These are phyloP conservation scores for Volvox africanus DNA, from an alignment of 139 green algal genomes.

Conservation along the genomic window DNA sequence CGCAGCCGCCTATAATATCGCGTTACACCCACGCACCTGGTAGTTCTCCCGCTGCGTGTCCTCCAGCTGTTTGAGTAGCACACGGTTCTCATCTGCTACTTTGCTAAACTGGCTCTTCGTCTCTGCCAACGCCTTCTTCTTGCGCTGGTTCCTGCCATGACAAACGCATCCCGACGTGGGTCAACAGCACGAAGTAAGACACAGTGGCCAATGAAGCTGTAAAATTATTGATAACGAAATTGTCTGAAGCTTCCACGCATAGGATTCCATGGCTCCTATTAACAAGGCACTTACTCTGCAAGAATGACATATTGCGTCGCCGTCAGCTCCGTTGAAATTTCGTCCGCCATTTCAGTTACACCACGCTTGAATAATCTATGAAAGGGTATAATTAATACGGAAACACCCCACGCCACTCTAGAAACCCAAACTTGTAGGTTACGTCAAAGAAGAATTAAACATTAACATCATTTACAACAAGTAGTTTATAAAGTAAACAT, in stretches of 20 bases:
- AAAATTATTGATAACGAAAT: not conserved
- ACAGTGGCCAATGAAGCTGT: not conserved
- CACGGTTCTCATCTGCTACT: conserved; percentile 73
- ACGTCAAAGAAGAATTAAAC: no score
- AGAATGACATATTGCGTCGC: conserved; percentile 80
- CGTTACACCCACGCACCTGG: conserved; percentile 53
- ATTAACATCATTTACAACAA: no score
- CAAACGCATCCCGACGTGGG: not conserved
- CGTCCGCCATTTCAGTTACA: conserved; percentile 45
- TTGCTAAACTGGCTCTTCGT: conserved; percentile 67
- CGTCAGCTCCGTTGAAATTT: conserved; percentile 66
- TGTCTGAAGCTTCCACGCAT: not conserved
- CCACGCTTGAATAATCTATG: no score
- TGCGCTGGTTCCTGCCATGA: conserved; percentile 77
- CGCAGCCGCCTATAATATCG: no score
- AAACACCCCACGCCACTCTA: no score
- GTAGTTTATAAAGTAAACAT: no score
- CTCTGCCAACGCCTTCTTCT: conserved; percentile 77
- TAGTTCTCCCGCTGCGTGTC: conserved; percentile 77
- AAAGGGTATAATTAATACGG: no score
- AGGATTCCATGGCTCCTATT: not conserved
- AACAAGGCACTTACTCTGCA: conserved; percentile 62
- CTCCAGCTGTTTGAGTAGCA: conserved; percentile 72
- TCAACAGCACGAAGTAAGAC: not conserved
- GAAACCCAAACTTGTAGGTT: no score